These are phyloP conservation scores for Fusarium anthophilum DNA, from an alignment of 2,329 filamentous ascomycete genomes.

Conservation along the genomic window DNA sequence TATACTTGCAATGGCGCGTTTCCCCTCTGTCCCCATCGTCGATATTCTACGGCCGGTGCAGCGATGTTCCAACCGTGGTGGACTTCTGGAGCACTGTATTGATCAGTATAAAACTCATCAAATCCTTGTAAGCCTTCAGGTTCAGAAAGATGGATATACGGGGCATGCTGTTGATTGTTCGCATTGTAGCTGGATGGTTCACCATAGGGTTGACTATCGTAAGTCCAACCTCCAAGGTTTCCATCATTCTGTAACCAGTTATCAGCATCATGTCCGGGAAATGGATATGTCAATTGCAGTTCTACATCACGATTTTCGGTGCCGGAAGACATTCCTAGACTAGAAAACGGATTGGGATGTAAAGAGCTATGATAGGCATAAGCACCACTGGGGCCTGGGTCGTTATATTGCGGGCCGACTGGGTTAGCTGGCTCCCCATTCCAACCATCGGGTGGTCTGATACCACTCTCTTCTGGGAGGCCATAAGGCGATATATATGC, in stretches of 20 bases:
- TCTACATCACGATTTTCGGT: neutral
- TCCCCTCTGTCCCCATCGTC: neutral
- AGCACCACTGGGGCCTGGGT: neutral
- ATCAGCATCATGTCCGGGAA: neutral
- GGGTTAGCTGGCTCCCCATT: too few relatives aligned
- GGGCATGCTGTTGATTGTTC: neutral
- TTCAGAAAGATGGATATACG: neutral
- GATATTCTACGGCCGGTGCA: neutral
- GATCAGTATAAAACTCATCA: neutral
- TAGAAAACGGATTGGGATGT: neutral
- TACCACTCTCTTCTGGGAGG: neutral
- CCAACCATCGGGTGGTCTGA: too few relatives aligned
- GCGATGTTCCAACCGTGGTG: too few relatives aligned
- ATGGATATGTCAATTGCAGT: neutral
- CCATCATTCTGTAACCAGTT: neutral
- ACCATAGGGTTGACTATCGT: neutral
- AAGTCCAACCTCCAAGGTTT: neutral
- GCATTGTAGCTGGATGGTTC: neutral
- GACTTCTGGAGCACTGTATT: neutral
- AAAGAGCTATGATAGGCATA: neutral
- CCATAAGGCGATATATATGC: neutral
- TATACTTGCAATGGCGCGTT: neutral
- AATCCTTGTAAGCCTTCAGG: neutral
- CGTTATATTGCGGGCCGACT: neutral
- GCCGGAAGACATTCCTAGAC: too few relatives aligned